These are phyloP conservation scores for Blastocladiella britannica DNA, from an alignment of 192 early-diverging fungal genomes.

Conservation along the genomic window DNA sequence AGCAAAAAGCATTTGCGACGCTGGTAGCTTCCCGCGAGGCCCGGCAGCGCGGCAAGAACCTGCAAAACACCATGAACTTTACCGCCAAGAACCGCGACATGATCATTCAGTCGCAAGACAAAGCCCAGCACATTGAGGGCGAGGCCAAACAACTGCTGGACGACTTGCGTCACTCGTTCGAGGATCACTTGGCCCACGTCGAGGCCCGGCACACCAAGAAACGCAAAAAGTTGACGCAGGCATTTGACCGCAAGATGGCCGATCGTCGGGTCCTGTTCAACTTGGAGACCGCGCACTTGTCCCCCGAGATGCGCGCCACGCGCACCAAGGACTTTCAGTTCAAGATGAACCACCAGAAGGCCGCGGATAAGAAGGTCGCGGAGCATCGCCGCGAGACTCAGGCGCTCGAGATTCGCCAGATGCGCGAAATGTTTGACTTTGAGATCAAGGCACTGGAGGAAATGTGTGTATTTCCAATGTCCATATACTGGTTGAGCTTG, in stretches of 20 bases:
- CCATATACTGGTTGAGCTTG: no score
- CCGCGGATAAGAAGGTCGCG: conserved; percentile 7
- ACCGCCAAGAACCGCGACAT: neutral
- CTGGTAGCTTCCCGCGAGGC: neutral
- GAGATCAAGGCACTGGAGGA: conserved; percentile 11
- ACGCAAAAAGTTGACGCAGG: conserved; percentile 5
- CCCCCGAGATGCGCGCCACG: neutral
- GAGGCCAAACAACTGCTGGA: neutral
- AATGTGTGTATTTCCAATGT: neutral
- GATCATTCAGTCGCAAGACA: neutral
- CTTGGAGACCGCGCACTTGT: conserved; percentile 7
- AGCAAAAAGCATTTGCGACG: neutral
- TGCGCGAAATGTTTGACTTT: conserved; percentile 12
- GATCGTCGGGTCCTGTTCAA: conserved; percentile 6
- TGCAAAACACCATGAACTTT: neutral
- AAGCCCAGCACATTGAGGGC: neutral
- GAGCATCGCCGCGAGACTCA: conserved; percentile 19
- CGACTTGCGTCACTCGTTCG: conserved; percentile 7
- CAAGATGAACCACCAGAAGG: neutral
- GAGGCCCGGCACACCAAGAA: conserved; percentile 14
- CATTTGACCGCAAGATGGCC: conserved; percentile 7
- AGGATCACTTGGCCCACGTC: conserved; percentile 7
- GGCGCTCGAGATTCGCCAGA: conserved; percentile 15
- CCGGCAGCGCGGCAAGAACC: neutral
- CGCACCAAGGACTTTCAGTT: neutral